phyloP scores from a whole-genome alignment of 1,284 basidiomycete species.

The Albatrellus sp. region DNA sequence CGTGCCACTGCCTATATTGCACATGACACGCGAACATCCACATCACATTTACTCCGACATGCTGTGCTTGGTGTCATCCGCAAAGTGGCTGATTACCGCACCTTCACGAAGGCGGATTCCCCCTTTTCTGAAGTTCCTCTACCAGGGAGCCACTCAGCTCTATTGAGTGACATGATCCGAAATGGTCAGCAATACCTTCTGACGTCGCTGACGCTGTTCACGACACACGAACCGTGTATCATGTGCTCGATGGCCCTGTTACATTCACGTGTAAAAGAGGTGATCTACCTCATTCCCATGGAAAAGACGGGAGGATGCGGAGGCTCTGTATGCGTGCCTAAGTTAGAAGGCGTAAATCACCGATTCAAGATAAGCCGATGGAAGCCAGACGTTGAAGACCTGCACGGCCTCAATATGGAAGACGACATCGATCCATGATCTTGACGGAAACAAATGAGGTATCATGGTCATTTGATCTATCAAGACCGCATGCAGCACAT shows the following conservation, averaged over 20 bases:
- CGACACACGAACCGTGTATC: slow-evolving; percentile 88
- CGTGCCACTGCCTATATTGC: slow-evolving; percentile 36
- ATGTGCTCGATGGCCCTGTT: slow-evolving; percentile 93
- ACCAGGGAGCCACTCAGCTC: neutral
- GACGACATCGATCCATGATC: slow-evolving; percentile 30
- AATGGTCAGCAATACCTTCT: slow-evolving; percentile 79
- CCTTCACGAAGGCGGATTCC: slow-evolving; percentile 13
- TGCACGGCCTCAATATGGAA: slow-evolving; percentile 21
- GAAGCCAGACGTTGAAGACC: slow-evolving; percentile 20
- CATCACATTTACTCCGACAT: slow-evolving; percentile 71
- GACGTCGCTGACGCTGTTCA: slow-evolving; percentile 72
- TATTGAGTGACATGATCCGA: slow-evolving; percentile 10
- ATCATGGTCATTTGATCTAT: too few relatives aligned
- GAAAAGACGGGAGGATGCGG: slow-evolving; percentile 66
- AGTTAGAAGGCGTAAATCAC: slow-evolving; percentile 73
- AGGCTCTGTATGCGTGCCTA: slow-evolving; percentile 55
- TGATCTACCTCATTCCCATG: slow-evolving; percentile 68
- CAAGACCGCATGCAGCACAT: slow-evolving; percentile 24
- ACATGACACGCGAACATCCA: slow-evolving; percentile 57
- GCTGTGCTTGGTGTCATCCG: slow-evolving; percentile 71
- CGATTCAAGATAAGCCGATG: slow-evolving; percentile 61
- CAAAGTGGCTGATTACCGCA: slow-evolving; percentile 46
- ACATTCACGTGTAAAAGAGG: slow-evolving; percentile 81
- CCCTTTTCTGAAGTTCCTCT: slow-evolving; percentile 10
- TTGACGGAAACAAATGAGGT: slow-evolving; percentile 13